These are phyloP conservation scores for Cystobasidiopsis lactophilus DNA, from an alignment of 768 basidiomycete genomes.

Conservation along the genomic window DNA sequence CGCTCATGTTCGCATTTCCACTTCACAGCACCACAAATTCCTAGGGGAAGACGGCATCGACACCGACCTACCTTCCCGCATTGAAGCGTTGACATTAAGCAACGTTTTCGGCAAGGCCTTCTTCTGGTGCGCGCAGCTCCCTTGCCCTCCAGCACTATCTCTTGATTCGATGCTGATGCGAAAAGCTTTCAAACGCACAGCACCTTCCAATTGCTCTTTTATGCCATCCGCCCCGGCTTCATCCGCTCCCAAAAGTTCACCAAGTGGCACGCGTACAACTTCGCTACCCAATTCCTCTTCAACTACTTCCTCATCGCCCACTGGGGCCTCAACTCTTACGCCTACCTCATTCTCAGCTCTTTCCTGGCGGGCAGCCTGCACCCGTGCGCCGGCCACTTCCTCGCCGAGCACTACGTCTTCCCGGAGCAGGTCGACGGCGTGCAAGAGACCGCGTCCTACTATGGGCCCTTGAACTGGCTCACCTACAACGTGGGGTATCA, in stretches of 20 bases:
- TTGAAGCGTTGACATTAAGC: slow-evolving; percentile 69
- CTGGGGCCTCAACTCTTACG: slow-evolving; percentile 29
- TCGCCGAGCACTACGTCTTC: slow-evolving; percentile 77
- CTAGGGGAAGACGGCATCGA: slow-evolving; percentile 90
- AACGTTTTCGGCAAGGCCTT: slow-evolving; percentile 96
- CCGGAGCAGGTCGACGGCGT: slow-evolving; percentile 52
- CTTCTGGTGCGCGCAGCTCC: slow-evolving; percentile 44
- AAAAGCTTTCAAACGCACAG: slow-evolving; percentile 27
- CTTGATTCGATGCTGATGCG: too few relatives aligned
- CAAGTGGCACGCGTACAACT: slow-evolving; percentile 63
- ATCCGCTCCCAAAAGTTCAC: slow-evolving; percentile 63
- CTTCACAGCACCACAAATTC: slow-evolving; percentile 55
- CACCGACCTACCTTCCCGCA: slow-evolving; percentile 68
- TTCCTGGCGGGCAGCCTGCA: slow-evolving; percentile 95
- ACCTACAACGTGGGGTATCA: slow-evolving; percentile 98
- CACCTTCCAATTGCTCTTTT: slow-evolving; percentile 94
- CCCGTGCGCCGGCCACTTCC: slow-evolving; percentile 91
- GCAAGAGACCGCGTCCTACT: slow-evolving; percentile 95
- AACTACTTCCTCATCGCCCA: slow-evolving; percentile 37
- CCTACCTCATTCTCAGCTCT: slow-evolving; percentile 68
- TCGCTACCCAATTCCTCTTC: slow-evolving; percentile 44
- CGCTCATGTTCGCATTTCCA: neutral
- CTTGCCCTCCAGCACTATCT: neutral
- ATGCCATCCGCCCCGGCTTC: slow-evolving; percentile 84
- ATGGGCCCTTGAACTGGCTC: slow-evolving; percentile 67